These are phyloP conservation scores for Rhododendron molle DNA, from an alignment of 148 eudicot genomes.

Conservation along the genomic window DNA sequence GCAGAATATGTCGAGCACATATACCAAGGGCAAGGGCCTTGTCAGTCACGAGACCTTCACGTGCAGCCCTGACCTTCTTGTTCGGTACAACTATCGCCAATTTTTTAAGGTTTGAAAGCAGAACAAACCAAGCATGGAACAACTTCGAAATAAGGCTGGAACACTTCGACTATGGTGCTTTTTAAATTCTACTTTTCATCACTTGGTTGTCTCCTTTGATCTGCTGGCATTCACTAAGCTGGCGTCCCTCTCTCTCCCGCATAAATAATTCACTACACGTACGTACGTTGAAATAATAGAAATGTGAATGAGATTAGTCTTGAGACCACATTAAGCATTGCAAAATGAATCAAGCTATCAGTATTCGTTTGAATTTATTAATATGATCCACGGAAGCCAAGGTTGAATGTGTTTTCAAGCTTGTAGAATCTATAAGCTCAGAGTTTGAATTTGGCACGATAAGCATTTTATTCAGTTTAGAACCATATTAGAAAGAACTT, in stretches of 20 bases:
- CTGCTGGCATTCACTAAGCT: background rate
- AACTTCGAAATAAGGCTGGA: background rate
- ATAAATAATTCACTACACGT: too few species aligned
- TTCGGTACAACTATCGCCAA: background rate
- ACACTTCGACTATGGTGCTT: background rate
- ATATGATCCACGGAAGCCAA: too few species aligned
- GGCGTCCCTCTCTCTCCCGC: background rate
- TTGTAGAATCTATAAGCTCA: too few species aligned
- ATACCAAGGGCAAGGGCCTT: constrained; percentile 6
- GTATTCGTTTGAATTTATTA: too few species aligned
- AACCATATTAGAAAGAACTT: background rate
- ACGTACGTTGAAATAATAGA: background rate
- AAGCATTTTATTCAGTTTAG: background rate
- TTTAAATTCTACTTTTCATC: background rate
- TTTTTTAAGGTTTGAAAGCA: background rate
- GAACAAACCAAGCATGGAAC: too few species aligned
- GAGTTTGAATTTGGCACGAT: background rate
- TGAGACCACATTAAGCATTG: background rate
- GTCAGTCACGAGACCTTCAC: constrained; percentile 51
- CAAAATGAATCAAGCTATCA: background rate
- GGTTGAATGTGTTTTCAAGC: too few species aligned
- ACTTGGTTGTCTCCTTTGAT: background rate
- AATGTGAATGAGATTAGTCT: background rate
- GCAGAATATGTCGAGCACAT: constrained; percentile 18
- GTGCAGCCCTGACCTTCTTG: constrained; percentile 33